These are phyloP conservation scores for Gentiana straminea DNA, from an alignment of 257 asterid genomes.

Conservation along the genomic window DNA sequence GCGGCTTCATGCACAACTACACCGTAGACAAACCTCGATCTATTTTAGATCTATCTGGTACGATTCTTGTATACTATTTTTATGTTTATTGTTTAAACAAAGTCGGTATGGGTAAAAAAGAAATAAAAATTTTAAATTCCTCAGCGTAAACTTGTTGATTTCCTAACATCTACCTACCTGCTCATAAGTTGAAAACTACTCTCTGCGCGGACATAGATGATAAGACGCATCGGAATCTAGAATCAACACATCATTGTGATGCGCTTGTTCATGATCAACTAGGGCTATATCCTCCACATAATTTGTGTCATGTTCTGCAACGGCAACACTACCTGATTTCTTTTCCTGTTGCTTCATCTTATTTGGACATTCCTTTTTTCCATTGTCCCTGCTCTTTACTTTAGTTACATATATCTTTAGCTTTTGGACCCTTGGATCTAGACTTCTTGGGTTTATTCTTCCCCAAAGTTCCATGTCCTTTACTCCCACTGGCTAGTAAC, in stretches of 20 bases:
- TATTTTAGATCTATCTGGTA: too few species aligned
- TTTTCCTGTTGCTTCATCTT: background rate
- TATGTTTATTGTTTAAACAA: too few species aligned
- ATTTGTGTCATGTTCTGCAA: background rate
- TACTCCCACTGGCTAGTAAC: conserved; percentile 1
- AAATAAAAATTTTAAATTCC: too few species aligned
- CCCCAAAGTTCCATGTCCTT: background rate
- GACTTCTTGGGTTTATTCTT: background rate
- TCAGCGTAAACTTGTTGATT: too few species aligned
- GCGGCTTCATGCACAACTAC: too few species aligned
- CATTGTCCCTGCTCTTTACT: conserved; percentile 1
- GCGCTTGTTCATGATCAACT: background rate
- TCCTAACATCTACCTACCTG: too few species aligned
- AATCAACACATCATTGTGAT: background rate
- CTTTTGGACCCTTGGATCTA: background rate
- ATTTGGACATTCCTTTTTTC: background rate
- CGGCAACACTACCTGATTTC: background rate
- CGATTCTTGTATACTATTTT: too few species aligned
- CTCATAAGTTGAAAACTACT: too few species aligned
- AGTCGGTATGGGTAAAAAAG: too few species aligned
- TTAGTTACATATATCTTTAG: background rate
- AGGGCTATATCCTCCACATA: background rate
- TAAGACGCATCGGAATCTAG: too few species aligned
- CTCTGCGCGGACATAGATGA: too few species aligned
- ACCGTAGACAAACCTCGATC: too few species aligned